Conservation (phyloP, 2,329 filamentous ascomycete species). For the Aspergillus vadensis region DNA sequence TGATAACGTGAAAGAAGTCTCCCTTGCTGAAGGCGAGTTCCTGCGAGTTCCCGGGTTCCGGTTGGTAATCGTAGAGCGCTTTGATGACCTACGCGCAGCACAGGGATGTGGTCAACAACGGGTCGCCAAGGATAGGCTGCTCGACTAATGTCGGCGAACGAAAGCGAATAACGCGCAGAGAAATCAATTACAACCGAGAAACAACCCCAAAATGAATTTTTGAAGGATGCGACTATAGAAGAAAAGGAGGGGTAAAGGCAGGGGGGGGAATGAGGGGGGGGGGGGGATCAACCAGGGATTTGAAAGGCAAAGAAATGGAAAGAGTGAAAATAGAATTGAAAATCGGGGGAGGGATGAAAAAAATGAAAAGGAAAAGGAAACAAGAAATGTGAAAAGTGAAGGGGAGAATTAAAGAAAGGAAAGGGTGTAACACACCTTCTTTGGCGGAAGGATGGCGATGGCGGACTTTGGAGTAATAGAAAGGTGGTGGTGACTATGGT, state of each 20-base stretch:
- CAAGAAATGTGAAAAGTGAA: slow-evolving; percentile 9
- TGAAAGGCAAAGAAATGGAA: background rate
- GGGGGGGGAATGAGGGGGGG: slow-evolving; percentile 4
- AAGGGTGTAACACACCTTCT: slow-evolving; percentile 67
- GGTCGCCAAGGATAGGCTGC: slow-evolving; percentile 16
- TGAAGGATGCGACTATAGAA: slow-evolving; percentile 1
- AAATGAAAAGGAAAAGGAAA: slow-evolving; percentile 6
- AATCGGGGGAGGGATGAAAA: slow-evolving; percentile 7
- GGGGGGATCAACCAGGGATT: slow-evolving; percentile 4
- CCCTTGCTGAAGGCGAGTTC: slow-evolving; percentile 90
- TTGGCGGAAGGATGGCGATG: slow-evolving; percentile 85
- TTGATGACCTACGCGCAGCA: slow-evolving; percentile 75
- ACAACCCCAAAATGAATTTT: background rate
- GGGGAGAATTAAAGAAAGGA: slow-evolving; percentile 9
- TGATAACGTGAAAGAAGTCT: slow-evolving; percentile 98
- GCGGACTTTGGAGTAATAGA: slow-evolving; percentile 83
- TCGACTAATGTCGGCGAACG: slow-evolving; percentile 10
- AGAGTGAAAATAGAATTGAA: slow-evolving; percentile 10
- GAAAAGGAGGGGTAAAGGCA: background rate
- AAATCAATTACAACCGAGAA: slow-evolving; percentile 1
- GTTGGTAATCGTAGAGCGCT: slow-evolving; percentile 90
- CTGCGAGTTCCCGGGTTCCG: slow-evolving; percentile 65
- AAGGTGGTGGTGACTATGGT: slow-evolving; percentile 52
- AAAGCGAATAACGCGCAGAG: background rate
- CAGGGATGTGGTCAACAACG: slow-evolving; percentile 23